phyloP scores from a whole-genome alignment of 495 filamentous ascomycete species.

The Penicillium longicatenatum region DNA sequence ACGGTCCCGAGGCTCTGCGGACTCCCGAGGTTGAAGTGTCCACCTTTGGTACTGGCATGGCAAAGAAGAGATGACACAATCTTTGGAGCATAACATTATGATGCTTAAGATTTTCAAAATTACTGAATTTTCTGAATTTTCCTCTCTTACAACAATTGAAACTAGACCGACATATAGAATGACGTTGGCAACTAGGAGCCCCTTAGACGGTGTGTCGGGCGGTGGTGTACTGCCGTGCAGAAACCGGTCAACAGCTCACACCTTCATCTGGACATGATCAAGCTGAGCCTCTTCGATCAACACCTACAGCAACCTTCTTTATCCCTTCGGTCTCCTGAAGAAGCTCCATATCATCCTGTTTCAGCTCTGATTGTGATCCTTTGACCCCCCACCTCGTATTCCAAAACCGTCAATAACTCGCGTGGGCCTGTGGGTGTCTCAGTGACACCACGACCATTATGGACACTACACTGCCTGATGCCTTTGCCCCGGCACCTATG shows the following conservation, averaged over 20 bases:
- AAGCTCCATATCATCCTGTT: not conserved
- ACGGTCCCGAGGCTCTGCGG: slow-evolving; percentile 17
- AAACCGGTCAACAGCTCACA: not conserved
- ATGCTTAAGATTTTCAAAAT: too few relatives aligned
- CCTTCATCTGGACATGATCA: not conserved
- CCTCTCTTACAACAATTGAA: not conserved
- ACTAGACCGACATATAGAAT: not conserved
- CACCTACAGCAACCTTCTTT: not conserved
- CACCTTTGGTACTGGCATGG: not conserved
- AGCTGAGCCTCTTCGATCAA: not conserved
- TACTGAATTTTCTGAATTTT: not conserved
- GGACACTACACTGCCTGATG: slow-evolving; percentile 33
- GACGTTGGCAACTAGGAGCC: not conserved
- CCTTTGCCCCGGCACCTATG: slow-evolving; percentile 24
- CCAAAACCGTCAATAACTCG: not conserved
- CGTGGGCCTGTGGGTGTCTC: slow-evolving; percentile 8
- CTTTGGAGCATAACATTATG: too few relatives aligned
- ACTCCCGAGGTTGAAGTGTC: slow-evolving; percentile 3
- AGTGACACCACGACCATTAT: slow-evolving; percentile 16
- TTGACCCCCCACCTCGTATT: not conserved
- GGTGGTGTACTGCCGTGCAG: not conserved
- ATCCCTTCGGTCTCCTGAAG: not conserved
- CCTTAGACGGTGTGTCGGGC: not conserved
- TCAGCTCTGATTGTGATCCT: not conserved
- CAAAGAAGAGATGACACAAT: not conserved